These are phyloP conservation scores for Cladorrhinum samala DNA, from an alignment of 495 filamentous ascomycete species.

Conservation along the genomic window DNA sequence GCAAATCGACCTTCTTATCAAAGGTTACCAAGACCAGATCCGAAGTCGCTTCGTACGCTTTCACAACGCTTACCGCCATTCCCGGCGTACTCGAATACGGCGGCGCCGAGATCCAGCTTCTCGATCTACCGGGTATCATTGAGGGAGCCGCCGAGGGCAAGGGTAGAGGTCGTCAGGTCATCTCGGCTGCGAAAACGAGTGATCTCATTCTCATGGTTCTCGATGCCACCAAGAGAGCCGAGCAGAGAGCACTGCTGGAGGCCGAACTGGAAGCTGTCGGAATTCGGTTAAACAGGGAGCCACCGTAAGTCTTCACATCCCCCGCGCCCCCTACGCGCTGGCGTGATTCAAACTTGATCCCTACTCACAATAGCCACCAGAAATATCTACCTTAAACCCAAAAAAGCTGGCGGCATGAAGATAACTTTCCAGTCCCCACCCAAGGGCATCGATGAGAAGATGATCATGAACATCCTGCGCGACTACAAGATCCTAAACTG, in stretches of 20 bases:
- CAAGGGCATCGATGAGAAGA: conserved; percentile 91
- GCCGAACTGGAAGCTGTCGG: conserved; percentile 94
- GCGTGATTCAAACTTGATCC: background rate
- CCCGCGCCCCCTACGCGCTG: background rate
- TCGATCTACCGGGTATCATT: conserved; percentile 98
- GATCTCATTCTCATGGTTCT: conserved; percentile 96
- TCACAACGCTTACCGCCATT: conserved; percentile 97
- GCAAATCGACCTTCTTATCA: conserved; percentile 97
- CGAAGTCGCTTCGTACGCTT: conserved; percentile 93
- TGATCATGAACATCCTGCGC: conserved; percentile 90
- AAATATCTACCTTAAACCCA: conserved; percentile 97
- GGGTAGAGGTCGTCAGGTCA: conserved; percentile 92
- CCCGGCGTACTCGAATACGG: conserved; percentile 98
- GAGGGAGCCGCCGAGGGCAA: conserved; percentile 96
- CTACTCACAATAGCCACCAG: conserved; percentile 33
- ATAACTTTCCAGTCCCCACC: conserved; percentile 89
- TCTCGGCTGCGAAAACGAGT: conserved; percentile 98
- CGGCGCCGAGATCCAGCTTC: conserved; percentile 95
- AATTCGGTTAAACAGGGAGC: conserved; percentile 86
- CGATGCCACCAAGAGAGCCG: conserved; percentile 93
- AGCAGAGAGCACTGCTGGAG: conserved; percentile 86
- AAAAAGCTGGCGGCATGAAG: conserved; percentile 98
- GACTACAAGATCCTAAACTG: conserved; percentile 99
- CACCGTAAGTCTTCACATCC: conserved; percentile 58
- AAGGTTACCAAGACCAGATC: conserved; percentile 99